These are phyloP conservation scores for Hypoxylon trugodes DNA, from an alignment of 495 filamentous ascomycete genomes.

Conservation along the genomic window DNA sequence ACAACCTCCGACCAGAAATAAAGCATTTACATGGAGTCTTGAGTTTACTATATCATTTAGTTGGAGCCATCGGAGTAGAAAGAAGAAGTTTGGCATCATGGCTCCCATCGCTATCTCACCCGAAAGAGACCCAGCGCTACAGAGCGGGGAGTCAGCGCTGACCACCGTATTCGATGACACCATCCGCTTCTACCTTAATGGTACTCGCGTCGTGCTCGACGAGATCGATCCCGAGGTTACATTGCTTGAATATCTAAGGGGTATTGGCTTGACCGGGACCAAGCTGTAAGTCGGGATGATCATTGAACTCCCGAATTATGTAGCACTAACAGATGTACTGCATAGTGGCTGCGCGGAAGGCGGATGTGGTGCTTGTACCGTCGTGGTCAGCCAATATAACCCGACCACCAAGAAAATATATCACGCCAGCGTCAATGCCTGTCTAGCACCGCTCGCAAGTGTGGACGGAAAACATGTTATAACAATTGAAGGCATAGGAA, in stretches of 20 bases:
- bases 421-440: conserved; percentile 93
- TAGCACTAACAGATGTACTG: conserved; percentile 27
- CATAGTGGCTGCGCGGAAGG: conserved; percentile 90
- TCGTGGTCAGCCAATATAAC: conserved; percentile 92
- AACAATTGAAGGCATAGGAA: conserved; percentile 97
- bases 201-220: conserved; percentile 86
- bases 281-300: conserved; percentile 57
- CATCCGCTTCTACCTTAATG: conserved; percentile 92
- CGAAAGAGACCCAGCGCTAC: conserved; percentile 40
- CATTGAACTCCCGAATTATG: conserved; percentile 22
- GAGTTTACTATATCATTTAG: neutral
- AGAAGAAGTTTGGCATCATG: conserved; percentile 44
- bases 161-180: conserved; percentile 56
- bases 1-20: neutral
- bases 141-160: conserved; percentile 34
- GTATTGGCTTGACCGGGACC: conserved; percentile 83
- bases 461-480: conserved; percentile 99
- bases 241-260: conserved; percentile 88
- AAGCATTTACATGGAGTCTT: conserved; percentile 11
- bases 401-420: conserved; percentile 90
- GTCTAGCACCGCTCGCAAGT: conserved; percentile 88
- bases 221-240: conserved; percentile 90
- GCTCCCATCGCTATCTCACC: conserved; percentile 57
- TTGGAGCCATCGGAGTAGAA: neutral
- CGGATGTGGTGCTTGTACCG: conserved; percentile 96